Percentiles rank a stretch among this genome's conserved stretches.
Conservation (phyloP, 1,284 basidiomycete genomes). For the Trametes pubescens region DNA sequence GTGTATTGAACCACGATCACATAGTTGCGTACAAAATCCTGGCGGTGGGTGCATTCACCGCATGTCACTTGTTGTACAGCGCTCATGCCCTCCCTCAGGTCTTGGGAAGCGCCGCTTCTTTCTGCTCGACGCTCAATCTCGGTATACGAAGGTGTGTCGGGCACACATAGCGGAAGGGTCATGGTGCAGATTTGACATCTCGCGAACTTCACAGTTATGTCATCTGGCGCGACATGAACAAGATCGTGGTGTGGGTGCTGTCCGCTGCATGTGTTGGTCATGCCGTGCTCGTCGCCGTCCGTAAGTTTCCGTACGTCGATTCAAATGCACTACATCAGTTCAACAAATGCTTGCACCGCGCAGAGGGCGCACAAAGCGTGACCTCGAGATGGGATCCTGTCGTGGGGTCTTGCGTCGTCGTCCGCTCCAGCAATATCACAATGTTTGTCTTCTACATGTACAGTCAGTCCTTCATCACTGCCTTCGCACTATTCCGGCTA, state of each 20-base stretch:
- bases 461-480: constrained; percentile 17
- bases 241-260: constrained; percentile 19
- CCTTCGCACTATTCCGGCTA: too few species aligned
- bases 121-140: constrained; percentile 28
- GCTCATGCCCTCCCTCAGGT: constrained; percentile 3
- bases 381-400: constrained; percentile 15
- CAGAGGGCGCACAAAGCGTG: constrained; percentile 25
- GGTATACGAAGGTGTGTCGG: constrained; percentile 23
- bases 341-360: not conserved
- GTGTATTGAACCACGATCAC: not conserved
- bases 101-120: constrained; percentile 23
- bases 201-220: constrained; percentile 19
- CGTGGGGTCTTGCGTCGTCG: constrained; percentile 16
- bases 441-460: constrained; percentile 31
- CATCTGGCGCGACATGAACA: constrained; percentile 32
- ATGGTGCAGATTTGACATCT: not conserved
- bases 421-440: constrained; percentile 19
- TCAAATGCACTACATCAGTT: not conserved
- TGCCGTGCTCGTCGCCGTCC: constrained; percentile 21
- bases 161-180: too few species aligned
- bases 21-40: constrained; percentile 26
- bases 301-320: not conserved
- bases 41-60: constrained; percentile 1
- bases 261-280: constrained; percentile 21
- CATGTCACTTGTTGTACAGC: too few species aligned